Evolutionary conservation across 495 filamentous ascomycete species (phyloP), one percentile per base, ranked within the genome.

Genomic region (Aspergillus baeticus): DNA sequence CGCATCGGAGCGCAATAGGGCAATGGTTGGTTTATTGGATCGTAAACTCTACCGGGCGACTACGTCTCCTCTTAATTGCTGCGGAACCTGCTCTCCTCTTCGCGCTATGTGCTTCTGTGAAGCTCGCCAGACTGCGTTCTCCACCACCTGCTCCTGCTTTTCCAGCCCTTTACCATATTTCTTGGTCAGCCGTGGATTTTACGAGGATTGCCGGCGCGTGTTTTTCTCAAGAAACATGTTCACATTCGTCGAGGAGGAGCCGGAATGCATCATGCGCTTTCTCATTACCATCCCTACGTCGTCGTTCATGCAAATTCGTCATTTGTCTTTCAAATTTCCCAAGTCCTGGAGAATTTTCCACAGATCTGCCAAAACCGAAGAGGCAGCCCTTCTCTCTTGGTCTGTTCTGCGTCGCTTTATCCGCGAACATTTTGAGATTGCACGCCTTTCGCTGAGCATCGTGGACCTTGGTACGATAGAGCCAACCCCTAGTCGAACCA

Each of bases 121-220:
- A n/a, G 20, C 44, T 7, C 49, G 57, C 2, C 62, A 63, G 36
- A 65, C 55, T 1, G 58, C 60, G 1, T 70, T 60, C 26, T 67
- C 64, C 2, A 65, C 66, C 0, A 63, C 23, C 37, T 68, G 66
- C 44, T 48, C 50, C 20, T 67, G 64, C 29, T 64, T 69, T 46
- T 43, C 52, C n/a, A 62, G 61, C 4, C 68, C 68, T 1, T 11
- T 65, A n/a, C 62, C 63, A 1, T 65, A 68, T 18, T 70, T 70
- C 48, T 57, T 64, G 6, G 59, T 63, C 39, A 65, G 54, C 29
- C 62, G 60, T 10, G 52, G 47, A 1, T 65, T 70, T 48, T 64
- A 70, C 35, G 48, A 60, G 17, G 57, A 63, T 20, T 62, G 61
- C 5, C 58, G 63, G 15, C 47, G 46, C 4, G 46, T 66, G 10